A percentile compares a stretch with the other conserved stretches of the same genome.
Evolutionary conservation across 2,329 filamentous ascomycete species (phyloP).

Genomic region (Phialemonium atrogriseum): DNA sequence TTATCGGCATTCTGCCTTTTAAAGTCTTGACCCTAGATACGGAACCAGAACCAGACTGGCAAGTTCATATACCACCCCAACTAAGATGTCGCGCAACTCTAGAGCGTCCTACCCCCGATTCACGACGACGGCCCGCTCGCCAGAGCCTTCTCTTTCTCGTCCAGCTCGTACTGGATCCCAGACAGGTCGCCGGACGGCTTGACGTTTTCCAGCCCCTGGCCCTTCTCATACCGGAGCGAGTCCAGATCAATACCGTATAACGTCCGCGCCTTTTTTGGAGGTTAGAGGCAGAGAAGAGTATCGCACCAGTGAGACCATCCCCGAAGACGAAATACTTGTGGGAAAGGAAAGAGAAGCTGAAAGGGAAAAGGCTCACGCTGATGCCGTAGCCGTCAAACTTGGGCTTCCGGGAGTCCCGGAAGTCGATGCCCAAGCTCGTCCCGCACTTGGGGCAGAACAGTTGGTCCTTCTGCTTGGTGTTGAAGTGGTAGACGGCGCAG

Average conservation of each 20-base stretch:
- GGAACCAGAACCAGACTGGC: too few species aligned
- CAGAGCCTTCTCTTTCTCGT: slow-evolving; percentile 7
- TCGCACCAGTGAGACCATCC: background rate
- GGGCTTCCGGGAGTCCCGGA: slow-evolving; percentile 18
- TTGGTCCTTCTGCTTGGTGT: slow-evolving; percentile 37
- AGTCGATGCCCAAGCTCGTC: slow-evolving; percentile 38
- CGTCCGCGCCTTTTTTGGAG: slow-evolving; percentile 24
- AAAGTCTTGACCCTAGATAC: too few species aligned
- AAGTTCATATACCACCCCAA: too few species aligned
- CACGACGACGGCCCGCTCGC: too few species aligned
- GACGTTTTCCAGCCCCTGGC: slow-evolving; percentile 26
- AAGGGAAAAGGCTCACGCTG: slow-evolving; percentile 25
- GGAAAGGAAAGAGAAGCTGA: background rate
- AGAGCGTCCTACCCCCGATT: too few species aligned
- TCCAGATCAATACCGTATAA: slow-evolving; percentile 33
- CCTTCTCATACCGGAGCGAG: slow-evolving; percentile 23
- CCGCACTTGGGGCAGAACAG: slow-evolving; percentile 41
- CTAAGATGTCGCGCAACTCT: too few species aligned
- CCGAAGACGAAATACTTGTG: too few species aligned
- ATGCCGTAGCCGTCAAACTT: slow-evolving; percentile 29
- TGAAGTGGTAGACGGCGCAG: slow-evolving; percentile 33
- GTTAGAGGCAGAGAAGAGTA: background rate
- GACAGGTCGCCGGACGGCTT: slow-evolving; percentile 28
- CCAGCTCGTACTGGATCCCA: slow-evolving; percentile 19
- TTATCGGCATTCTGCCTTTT: too few species aligned